Base-by-base conservation (phyloP, 78 protist genomes). In the Chrysochromulina tobinii region DNA sequence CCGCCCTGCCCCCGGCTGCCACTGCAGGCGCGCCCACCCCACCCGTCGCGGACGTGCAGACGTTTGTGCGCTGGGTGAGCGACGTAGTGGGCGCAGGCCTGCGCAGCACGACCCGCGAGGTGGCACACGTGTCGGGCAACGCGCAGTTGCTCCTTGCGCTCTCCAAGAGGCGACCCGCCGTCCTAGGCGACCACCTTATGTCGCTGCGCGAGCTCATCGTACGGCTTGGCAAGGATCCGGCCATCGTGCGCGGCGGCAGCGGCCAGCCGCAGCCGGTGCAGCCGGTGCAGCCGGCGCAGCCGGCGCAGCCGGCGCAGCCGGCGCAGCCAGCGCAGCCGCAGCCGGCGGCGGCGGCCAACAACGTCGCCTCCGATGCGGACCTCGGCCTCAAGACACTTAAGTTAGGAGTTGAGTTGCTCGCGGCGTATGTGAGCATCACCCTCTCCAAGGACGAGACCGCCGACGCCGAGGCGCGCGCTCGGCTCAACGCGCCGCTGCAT, bases 401-500 rank as follows among this genome's bases (percentile, higher is more conserved):
- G 38, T 38, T 38, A 38, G 38, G 38, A 38, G 38, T 38, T 38
- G 38, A 38, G 38, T 38, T 38, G 38, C 38, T 38, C 38, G 38
- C 38, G 38, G 38, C 38, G 38, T 38, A 38, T 38, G 38, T 38
- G 38, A 38, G 38, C 38, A 38, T 38, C 38, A 38, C 38, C 38
- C 38, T 38, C 38, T 38, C 38, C 38, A 38, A 38, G 38, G 38
- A 38, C 38, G 38, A 38, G 38, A 48, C 1, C 48, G 72, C 6
- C 66, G 55, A 54, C 27, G 83, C 86, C 15, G 97, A 96, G 58
- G 64, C 88, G 81, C 81, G 91, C 54, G 92, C 93, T 88, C 27
- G 50, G 25, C 91, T 77, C 92, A 38, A 92, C 55, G 59, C 50
- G 51, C 54, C 92, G 2, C 38, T 94, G 23, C 73, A 53, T 20